Evolutionary conservation across 106 monocot genomes (phyloP).

Genomic region (Dioscorea zingiberensis): DNA sequence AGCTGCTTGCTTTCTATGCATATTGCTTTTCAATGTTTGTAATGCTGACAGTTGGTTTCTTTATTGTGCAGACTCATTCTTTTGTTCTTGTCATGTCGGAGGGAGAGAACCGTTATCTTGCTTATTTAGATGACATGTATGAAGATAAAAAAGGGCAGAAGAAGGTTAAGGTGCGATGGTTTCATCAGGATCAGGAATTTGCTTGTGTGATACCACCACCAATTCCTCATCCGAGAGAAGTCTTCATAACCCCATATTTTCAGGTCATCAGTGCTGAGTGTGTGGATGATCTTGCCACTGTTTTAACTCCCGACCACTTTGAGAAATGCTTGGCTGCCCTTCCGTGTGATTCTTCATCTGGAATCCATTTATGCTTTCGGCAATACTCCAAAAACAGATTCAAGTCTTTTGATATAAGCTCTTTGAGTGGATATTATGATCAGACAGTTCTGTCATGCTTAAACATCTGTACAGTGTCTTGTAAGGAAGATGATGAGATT

Average conservation of each 20-base stretch:
- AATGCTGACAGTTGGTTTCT: neutral
- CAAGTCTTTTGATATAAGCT: conserved; percentile 69
- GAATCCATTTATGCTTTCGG: conserved; percentile 73
- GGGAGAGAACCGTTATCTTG: conserved; percentile 72
- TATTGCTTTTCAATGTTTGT: conserved; percentile 1
- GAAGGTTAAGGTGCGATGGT: conserved; percentile 95
- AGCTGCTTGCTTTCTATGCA: conserved; percentile 5
- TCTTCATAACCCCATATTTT: conserved; percentile 79
- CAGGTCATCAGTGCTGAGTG: conserved; percentile 97
- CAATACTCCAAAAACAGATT: conserved; percentile 91
- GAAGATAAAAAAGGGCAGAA: conserved; percentile 96
- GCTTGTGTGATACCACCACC: conserved; percentile 70
- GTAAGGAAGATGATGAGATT: conserved; percentile 34
- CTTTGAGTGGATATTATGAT: conserved; percentile 74
- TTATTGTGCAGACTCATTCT: conserved; percentile 57
- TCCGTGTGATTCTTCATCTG: conserved; percentile 30
- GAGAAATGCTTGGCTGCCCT: conserved; percentile 53
- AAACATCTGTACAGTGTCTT: conserved; percentile 24
- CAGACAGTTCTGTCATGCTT: conserved; percentile 59
- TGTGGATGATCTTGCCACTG: conserved; percentile 78
- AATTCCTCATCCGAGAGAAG: conserved; percentile 75
- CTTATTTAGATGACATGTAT: conserved; percentile 98
- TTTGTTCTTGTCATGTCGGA: conserved; percentile 92
- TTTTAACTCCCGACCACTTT: conserved; percentile 85
- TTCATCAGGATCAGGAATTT: conserved; percentile 89